Evolutionary conservation across 2,329 filamentous ascomycete genomes (phyloP).

Genomic region (Diplodia corticola): DNA sequence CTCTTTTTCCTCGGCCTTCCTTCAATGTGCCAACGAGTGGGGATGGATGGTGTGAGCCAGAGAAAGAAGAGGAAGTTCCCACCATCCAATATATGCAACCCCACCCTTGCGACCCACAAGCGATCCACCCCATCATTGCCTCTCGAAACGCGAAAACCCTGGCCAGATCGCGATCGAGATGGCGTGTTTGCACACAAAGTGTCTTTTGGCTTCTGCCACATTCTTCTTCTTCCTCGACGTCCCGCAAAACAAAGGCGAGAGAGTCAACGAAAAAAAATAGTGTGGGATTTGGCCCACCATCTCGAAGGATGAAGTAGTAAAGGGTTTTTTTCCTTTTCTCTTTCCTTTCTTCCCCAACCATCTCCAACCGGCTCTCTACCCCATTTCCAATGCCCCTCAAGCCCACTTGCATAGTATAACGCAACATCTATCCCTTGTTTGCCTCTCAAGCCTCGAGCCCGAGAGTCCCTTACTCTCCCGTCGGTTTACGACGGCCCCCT

Average conservation of each 20-base stretch:
- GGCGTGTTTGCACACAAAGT: neutral
- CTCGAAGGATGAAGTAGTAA: neutral
- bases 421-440: neutral
- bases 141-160: neutral
- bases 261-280: slow-evolving; percentile 10
- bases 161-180: neutral
- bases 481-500: neutral
- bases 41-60: neutral
- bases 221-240: slow-evolving; percentile 6
- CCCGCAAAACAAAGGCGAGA: neutral
- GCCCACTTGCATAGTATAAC: neutral
- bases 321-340: too few relatives aligned
- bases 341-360: neutral
- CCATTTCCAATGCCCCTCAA: too few relatives aligned
- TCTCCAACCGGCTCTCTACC: too few relatives aligned
- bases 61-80: neutral
- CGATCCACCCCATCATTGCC: neutral
- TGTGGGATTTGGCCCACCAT: slow-evolving; percentile 16
- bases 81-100: neutral
- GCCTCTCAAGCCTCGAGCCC: neutral
- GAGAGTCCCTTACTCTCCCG: neutral
- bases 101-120: neutral
- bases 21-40: neutral
- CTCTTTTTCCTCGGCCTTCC: neutral
- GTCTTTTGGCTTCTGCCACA: neutral